These are phyloP conservation scores for Nicotiana benthamiana DNA, from an alignment of 257 asterid species.

Conservation along the genomic window DNA sequence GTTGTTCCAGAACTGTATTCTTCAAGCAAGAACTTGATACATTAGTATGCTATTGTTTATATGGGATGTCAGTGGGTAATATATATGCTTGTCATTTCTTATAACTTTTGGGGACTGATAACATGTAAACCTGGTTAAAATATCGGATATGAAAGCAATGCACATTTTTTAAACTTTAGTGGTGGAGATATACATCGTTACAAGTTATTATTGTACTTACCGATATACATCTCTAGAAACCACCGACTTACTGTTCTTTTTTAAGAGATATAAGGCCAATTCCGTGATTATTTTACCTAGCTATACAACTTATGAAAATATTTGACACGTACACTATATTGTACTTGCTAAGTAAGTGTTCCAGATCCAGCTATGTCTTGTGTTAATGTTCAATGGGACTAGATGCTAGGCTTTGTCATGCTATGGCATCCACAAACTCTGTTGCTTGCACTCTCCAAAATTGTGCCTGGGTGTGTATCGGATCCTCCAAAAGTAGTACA, in stretches of 20 bases:
- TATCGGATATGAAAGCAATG: background rate
- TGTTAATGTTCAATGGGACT: background rate
- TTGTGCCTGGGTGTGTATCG: too few relatives aligned
- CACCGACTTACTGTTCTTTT: background rate
- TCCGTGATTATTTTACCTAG: background rate
- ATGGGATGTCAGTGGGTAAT: background rate
- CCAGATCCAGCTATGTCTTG: constrained; percentile 3
- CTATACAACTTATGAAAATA: background rate
- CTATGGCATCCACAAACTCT: background rate
- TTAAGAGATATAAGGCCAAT: background rate
- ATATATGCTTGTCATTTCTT: background rate
- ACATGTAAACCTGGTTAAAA: background rate
- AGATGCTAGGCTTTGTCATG: background rate
- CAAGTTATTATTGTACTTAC: background rate
- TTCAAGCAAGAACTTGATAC: background rate
- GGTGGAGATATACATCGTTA: background rate
- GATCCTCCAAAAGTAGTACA: too few relatives aligned
- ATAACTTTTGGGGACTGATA: background rate
- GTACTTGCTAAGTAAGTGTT: background rate
- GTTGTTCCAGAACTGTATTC: background rate
- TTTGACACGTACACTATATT: background rate
- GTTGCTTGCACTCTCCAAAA: too few relatives aligned
- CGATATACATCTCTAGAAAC: background rate
- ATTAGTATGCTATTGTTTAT: background rate
- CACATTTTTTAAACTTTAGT: background rate